phyloP scores from a whole-genome alignment of 208 protist species.

The Polymyxa betae region DNA sequence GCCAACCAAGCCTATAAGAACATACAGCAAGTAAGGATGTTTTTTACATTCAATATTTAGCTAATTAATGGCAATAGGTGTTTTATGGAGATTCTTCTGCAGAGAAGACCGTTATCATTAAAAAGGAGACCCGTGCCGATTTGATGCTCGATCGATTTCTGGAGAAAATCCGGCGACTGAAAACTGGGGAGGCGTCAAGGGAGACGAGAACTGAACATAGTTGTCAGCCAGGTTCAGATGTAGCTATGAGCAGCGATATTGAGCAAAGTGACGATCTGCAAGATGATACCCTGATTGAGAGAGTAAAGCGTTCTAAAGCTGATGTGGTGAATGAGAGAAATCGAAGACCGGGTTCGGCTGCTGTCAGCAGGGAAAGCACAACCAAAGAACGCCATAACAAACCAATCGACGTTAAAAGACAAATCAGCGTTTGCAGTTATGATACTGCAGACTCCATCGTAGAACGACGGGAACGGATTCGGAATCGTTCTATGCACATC shows the following conservation, averaged over 20 bases:
- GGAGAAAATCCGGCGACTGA: background rate
- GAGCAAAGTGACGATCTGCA: background rate
- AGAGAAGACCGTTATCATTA: background rate
- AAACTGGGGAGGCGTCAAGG: background rate
- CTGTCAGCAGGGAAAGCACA: too few species aligned
- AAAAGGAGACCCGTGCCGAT: background rate
- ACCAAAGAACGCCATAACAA: too few species aligned
- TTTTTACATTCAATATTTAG: background rate
- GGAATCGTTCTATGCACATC: background rate
- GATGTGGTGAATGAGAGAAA: too few species aligned
- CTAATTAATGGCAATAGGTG: background rate
- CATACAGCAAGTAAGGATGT: background rate
- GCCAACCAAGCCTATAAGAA: background rate
- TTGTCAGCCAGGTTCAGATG: background rate
- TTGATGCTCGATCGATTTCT: conserved; percentile 12
- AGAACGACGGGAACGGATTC: background rate
- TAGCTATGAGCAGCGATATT: background rate
- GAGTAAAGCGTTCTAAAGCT: too few species aligned
- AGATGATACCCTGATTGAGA: too few species aligned
- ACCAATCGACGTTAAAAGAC: too few species aligned
- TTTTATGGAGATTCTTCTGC: background rate
- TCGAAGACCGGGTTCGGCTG: too few species aligned
- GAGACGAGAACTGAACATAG: background rate
- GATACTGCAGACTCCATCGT: background rate
- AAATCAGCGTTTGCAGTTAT: background rate